Percentiles rank a stretch among this genome's conserved stretches.
Evolutionary conservation across 2,329 filamentous ascomycete genomes (phyloP).

Genomic region (Aspergillus viridinutans): DNA sequence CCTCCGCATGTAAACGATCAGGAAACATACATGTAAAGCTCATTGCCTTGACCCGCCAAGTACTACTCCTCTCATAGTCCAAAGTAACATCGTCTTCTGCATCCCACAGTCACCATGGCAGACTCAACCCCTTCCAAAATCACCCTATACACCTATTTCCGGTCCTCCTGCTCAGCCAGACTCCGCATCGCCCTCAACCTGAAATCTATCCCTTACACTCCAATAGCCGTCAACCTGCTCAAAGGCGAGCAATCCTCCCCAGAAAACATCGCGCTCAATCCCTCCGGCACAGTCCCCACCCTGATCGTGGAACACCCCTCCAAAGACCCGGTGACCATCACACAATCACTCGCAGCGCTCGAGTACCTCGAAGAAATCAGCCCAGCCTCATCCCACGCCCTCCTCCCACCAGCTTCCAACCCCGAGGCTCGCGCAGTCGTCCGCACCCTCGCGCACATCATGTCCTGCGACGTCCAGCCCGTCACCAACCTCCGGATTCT

Average conservation of each 20-base stretch:
- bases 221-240: conserved; percentile 51
- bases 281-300: conserved; percentile 53
- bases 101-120: conserved; percentile 11
- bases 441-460: conserved; percentile 52
- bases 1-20: neutral
- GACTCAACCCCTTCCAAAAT: conserved; percentile 12
- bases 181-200: conserved; percentile 57
- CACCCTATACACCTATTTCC: conserved; percentile 57
- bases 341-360: conserved; percentile 57
- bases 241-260: conserved; percentile 49
- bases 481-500: conserved; percentile 56
- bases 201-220: conserved; percentile 50
- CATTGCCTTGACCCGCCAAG: neutral
- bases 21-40: neutral
- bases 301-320: conserved; percentile 39
- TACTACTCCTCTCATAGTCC: neutral
- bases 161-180: conserved; percentile 60
- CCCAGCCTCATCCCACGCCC: conserved; percentile 37
- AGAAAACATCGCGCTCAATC: conserved; percentile 49
- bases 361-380: conserved; percentile 59
- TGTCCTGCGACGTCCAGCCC: conserved; percentile 57
- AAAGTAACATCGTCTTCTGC: conserved; percentile 1
- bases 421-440: conserved; percentile 46
- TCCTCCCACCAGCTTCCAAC: conserved; percentile 46
- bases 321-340: conserved; percentile 38